phyloP scores from a whole-genome alignment of 2,329 filamentous ascomycete genomes.

The Penicillium griseofulvum region DNA sequence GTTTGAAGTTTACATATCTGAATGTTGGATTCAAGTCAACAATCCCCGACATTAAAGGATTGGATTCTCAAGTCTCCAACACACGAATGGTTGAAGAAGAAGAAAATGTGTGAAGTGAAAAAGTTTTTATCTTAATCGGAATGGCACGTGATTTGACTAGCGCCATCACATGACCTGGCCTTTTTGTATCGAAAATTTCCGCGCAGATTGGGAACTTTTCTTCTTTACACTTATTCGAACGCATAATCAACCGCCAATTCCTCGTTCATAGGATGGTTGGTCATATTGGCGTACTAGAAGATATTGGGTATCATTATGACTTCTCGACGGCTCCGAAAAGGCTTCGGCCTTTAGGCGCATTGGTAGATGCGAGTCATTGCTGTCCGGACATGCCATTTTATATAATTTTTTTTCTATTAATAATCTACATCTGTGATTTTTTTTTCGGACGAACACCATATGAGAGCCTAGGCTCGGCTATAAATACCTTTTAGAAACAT shows the following conservation, averaged over 20 bases:
- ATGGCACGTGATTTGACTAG: slow-evolving; percentile 12
- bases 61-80: neutral
- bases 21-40: neutral
- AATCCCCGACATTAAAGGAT: slow-evolving; percentile 9
- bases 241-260: slow-evolving; percentile 51
- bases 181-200: slow-evolving; percentile 17
- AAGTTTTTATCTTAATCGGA: neutral
- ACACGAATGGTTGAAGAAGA: neutral
- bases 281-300: slow-evolving; percentile 51
- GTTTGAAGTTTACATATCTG: slow-evolving; percentile 8
- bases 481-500: neutral
- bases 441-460: neutral
- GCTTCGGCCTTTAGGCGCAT: slow-evolving; percentile 27
- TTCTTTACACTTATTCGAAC: slow-evolving; percentile 46
- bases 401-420: neutral
- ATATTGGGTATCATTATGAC: slow-evolving; percentile 33
- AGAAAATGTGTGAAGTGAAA: slow-evolving; percentile 4
- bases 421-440: neutral
- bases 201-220: slow-evolving; percentile 16
- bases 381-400: slow-evolving; percentile 37
- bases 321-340: slow-evolving; percentile 32
- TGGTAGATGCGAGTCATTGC: slow-evolving; percentile 39
- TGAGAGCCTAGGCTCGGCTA: neutral
- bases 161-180: slow-evolving; percentile 10
- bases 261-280: slow-evolving; percentile 45